A percentile compares a stretch with the other conserved stretches of the same genome.
Conservation (phyloP, 108 stramenopile species). For the Fragilariopsis cylindrus region DNA sequence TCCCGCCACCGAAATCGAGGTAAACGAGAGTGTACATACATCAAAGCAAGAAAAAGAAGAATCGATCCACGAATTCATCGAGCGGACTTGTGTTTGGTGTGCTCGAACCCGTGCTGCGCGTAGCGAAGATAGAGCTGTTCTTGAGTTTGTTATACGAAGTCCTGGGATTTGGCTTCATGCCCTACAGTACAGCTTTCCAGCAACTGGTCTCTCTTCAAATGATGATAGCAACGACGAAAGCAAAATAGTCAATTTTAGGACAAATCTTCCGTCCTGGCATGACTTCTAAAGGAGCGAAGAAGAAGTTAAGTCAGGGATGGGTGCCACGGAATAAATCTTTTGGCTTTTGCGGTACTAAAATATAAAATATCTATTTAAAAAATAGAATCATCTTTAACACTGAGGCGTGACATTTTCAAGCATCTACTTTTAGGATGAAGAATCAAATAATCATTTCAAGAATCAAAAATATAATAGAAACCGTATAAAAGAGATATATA, state of each 20-base stretch:
- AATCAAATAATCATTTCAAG: background rate
- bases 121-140: constrained; percentile 37
- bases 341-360: too few relatives aligned
- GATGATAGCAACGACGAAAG: constrained; percentile 13
- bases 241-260: constrained; percentile 15
- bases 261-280: constrained; percentile 30
- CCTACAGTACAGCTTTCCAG: constrained; percentile 55
- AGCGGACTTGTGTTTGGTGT: constrained; percentile 88
- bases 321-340: too few relatives aligned
- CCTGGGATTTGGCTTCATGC: constrained; percentile 88
- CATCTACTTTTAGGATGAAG: too few relatives aligned
- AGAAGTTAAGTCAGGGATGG: too few relatives aligned
- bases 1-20: constrained; percentile 73
- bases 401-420: too few relatives aligned
- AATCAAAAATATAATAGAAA: too few relatives aligned
- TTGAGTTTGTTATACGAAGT: constrained; percentile 77
- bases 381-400: too few relatives aligned
- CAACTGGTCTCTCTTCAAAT: background rate
- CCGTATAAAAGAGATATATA: too few relatives aligned
- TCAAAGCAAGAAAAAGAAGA: constrained; percentile 51
- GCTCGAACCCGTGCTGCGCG: constrained; percentile 51
- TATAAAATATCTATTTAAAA: too few relatives aligned
- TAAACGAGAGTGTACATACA: constrained; percentile 33
- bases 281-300: background rate
- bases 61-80: constrained; percentile 65